A percentile compares a stretch with the other conserved stretches of the same genome.
Evolutionary conservation across 2,329 filamentous ascomycete species (phyloP).

Genomic region (Blastomyces parvus): DNA sequence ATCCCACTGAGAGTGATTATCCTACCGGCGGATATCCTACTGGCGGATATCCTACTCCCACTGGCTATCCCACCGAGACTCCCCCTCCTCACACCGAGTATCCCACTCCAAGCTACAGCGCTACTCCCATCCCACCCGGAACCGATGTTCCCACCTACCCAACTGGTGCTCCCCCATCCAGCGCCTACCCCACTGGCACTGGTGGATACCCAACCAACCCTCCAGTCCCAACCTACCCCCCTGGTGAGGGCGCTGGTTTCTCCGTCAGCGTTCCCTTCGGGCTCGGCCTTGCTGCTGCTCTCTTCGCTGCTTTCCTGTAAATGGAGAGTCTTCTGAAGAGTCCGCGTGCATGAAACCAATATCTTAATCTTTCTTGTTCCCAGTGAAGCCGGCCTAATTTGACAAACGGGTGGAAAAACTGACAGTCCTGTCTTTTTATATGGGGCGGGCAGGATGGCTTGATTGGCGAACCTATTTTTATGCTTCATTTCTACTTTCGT

Average conservation of each 20-base stretch:
- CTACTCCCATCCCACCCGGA: constrained; percentile 16
- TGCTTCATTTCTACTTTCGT: not conserved
- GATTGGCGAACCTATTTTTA: not conserved
- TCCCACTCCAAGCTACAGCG: not conserved
- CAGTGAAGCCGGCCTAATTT: not conserved
- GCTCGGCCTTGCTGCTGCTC: constrained; percentile 34
- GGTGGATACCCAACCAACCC: constrained; percentile 9
- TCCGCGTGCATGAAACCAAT: not conserved
- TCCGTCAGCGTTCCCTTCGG: constrained; percentile 32
- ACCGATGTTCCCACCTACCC: constrained; percentile 20
- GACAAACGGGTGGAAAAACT: not conserved
- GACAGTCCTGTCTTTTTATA: not conserved
- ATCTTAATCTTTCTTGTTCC: constrained; percentile 1
- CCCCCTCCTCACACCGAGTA: not conserved
- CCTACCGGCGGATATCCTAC: not conserved
- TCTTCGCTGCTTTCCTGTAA: constrained; percentile 37
- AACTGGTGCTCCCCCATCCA: constrained; percentile 10
- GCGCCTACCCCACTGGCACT: constrained; percentile 12
- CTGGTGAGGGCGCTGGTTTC: constrained; percentile 21
- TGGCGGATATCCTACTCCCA: not conserved
- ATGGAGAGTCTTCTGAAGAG: not conserved
- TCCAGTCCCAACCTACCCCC: not conserved
- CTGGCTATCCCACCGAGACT: not conserved
- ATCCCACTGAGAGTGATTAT: not conserved
- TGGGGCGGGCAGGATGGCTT: not conserved